Base-by-base conservation (phyloP, 2,329 filamentous ascomycete genomes). In the Stenocarpella maydis region DNA sequence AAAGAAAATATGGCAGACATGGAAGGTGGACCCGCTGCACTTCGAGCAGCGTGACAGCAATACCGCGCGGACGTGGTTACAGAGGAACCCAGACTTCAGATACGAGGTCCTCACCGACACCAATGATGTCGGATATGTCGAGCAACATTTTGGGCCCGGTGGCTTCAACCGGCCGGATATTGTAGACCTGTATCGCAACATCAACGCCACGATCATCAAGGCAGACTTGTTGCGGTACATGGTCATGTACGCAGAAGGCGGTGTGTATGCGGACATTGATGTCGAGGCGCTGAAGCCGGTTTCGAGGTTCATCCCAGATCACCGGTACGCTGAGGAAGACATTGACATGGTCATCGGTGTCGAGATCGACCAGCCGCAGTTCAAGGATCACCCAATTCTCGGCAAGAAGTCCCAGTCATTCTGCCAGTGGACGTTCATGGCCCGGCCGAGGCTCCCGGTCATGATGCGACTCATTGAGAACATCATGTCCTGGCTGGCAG, bases 351-450 rank as follows among this genome's bases (percentile, higher is more conserved):
- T 93, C 24, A 86, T 92, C 31, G 89, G 90, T 17, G 83, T 93
- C 1, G 91, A 93, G 76, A 90, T 92, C 69, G 91, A 92, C 75
- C 86, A 92, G 77, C 90, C 90, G 0, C 84, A 88, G 10, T 92
- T 88, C 79, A 81, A 80, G 21, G 79, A 88, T 61, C 90, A 92
- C 75, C 84, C 87, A 1, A 89, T 92, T 39, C 82, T 92, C 0
- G 90, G 91, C 17, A 84, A 84, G 60, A 92, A 92, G 78, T 92
- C 87, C 45, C 82, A 84, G 73, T 92, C 90, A 0, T 92, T 93
- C 76, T 92, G 90, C 77, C 91, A 92, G 75, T 93, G 91, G 91
- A 92, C 91, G 0, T 91, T 92, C 74, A 90, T 91, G 81, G 87
- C 87, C 74, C 91, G 92, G 75, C 90, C 91, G 0, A 82, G 84